phyloP scores from a whole-genome alignment of 1,284 basidiomycete genomes.

The Microbotryomycetes sp. region DNA sequence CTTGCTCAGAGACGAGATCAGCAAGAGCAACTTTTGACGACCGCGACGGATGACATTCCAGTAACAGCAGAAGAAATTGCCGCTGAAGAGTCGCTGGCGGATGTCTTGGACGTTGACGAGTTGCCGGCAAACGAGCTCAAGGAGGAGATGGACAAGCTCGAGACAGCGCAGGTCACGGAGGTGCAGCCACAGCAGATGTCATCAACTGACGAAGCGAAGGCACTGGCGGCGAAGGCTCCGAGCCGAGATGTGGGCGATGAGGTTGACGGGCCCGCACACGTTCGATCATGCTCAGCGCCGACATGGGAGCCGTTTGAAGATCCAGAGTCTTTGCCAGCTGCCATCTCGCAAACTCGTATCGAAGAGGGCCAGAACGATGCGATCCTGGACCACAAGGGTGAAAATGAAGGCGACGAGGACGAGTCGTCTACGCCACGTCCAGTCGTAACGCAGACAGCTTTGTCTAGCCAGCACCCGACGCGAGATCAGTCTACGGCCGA shows the following conservation, averaged over 20 bases:
- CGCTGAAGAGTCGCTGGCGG: slow-evolving; percentile 2
- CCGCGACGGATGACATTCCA: slow-evolving; percentile 4
- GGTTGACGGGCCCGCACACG: slow-evolving; percentile 1
- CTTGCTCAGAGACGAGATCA: not conserved
- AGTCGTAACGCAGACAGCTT: not conserved
- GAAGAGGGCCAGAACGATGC: not conserved
- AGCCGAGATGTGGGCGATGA: not conserved
- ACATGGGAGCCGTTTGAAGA: not conserved
- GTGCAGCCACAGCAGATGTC: not conserved
- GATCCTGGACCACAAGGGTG: not conserved
- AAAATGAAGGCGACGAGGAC: not conserved
- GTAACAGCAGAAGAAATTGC: slow-evolving; percentile 14
- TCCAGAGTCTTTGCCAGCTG: not conserved
- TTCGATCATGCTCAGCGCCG: slow-evolving; percentile 8
- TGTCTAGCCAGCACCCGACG: not conserved
- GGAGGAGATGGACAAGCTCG: slow-evolving; percentile 1
- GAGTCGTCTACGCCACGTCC: not conserved
- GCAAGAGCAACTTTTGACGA: not conserved
- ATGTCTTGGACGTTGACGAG: slow-evolving; percentile 16
- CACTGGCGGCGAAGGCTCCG: not conserved
- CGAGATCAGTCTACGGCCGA: not conserved
- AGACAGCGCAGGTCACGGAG: not conserved
- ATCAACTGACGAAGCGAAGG: slow-evolving; percentile 29
- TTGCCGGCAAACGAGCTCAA: slow-evolving; percentile 13
- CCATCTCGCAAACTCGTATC: not conserved